phyloP scores from a whole-genome alignment of 306 rosid genomes.

The Mucuna pruriens region DNA sequence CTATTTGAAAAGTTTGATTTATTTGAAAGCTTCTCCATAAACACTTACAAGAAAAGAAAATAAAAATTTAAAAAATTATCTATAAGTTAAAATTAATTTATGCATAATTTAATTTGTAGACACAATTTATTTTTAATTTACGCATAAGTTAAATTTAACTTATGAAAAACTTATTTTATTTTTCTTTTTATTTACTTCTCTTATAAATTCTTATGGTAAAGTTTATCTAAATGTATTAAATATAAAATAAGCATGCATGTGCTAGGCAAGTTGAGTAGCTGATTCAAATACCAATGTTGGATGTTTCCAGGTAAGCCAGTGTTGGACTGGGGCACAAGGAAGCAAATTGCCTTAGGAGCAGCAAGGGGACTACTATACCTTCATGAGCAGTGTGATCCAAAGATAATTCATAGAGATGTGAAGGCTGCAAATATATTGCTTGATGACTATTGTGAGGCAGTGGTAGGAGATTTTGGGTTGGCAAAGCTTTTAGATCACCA shows the following conservation, averaged over 20 bases:
- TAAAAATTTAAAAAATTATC: no score
- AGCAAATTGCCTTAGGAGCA: constrained; percentile 89
- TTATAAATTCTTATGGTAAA: no score
- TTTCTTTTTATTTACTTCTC: no score
- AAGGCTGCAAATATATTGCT: constrained; percentile 96
- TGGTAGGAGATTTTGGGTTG: constrained; percentile 95
- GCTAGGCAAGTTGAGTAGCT: neutral
- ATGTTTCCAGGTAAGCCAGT: constrained; percentile 70
- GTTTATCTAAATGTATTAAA: neutral
- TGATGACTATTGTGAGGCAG: constrained; percentile 93
- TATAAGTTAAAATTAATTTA: no score
- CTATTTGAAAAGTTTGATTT: no score
- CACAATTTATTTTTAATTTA: no score
- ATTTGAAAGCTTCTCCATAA: no score
- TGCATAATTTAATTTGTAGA: no score
- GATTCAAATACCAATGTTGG: constrained; percentile 1
- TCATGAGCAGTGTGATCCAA: constrained; percentile 97
- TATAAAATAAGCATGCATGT: neutral
- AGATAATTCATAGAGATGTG: constrained; percentile 93
- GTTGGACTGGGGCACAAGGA: constrained; percentile 87
- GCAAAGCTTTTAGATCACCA: constrained; percentile 96
- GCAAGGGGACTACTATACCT: constrained; percentile 89
- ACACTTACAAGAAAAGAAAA: no score
- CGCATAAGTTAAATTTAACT: no score
- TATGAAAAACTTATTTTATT: no score